Percentiles rank a stretch among this genome's conserved stretches.
Evolutionary conservation across 257 asterid species (phyloP).

Genomic region (Osmanthus fragrans): DNA sequence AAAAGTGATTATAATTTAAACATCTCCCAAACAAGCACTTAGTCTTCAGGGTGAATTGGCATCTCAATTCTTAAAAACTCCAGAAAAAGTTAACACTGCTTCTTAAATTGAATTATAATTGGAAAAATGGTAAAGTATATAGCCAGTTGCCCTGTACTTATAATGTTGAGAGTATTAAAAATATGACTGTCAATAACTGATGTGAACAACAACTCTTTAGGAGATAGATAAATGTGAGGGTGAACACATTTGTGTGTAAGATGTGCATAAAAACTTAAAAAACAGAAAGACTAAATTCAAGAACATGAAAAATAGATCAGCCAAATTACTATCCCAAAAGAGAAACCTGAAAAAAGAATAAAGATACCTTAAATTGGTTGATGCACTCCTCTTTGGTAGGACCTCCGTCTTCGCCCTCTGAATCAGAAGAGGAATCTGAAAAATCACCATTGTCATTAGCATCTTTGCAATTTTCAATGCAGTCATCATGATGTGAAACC

Average conservation of each 20-base stretch:
- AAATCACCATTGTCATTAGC: conserved; percentile 64
- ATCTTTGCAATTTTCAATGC: conserved; percentile 67
- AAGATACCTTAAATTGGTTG: conserved; percentile 77
- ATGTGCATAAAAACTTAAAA: conserved; percentile 10
- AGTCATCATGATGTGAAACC: conserved; percentile 59
- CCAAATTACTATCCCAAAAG: conserved; percentile 11
- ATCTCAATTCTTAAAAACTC: not conserved
- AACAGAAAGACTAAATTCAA: conserved; percentile 12
- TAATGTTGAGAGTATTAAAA: not conserved
- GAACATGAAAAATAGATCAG: not conserved
- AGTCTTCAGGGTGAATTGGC: not conserved
- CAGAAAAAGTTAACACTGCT: not conserved
- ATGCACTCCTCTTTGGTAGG: conserved; percentile 86
- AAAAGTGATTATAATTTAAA: no score
- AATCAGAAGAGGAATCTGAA: conserved; percentile 87
- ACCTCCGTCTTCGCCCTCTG: conserved; percentile 85
- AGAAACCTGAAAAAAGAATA: conserved; percentile 5
- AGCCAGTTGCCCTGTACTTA: not conserved
- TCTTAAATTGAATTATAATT: conserved; percentile 8
- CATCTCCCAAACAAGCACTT: no score
- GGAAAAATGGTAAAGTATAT: not conserved
- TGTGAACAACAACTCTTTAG: conserved; percentile 12
- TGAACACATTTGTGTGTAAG: not conserved
- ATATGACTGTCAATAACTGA: conserved; percentile 3
- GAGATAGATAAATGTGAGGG: not conserved